A percentile compares a stretch with the other conserved stretches of the same genome.
These are phyloP conservation scores for Candida tetrigidarum DNA, from an alignment of 1,139 yeast genomes.

Conservation along the genomic window DNA sequence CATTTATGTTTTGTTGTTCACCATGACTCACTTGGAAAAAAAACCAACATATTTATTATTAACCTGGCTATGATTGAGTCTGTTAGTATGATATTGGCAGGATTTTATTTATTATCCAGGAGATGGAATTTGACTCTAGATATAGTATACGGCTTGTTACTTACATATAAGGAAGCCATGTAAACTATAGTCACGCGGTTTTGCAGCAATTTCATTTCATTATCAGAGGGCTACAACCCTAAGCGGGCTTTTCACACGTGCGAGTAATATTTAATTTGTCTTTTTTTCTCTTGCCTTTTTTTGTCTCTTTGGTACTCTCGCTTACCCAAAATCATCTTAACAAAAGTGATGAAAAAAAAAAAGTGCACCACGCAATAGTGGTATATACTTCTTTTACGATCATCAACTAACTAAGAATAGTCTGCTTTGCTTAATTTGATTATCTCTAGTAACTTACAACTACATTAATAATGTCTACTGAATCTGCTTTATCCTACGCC, in stretches of 20 bases:
- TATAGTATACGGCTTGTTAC: conserved; percentile 18
- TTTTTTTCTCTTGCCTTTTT: neutral
- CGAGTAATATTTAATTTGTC: neutral
- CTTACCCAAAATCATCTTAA: neutral
- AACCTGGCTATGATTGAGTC: conserved; percentile 74
- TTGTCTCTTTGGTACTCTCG: neutral
- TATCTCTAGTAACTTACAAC: conserved; percentile 40
- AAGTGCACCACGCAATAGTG: neutral
- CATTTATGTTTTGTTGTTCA: conserved; percentile 78
- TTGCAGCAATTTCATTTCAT: conserved; percentile 7
- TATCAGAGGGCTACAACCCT: conserved; percentile 13
- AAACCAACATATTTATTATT: conserved; percentile 70
- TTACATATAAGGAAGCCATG: no score
- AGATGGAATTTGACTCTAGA: conserved; percentile 21
- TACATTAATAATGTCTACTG: conserved; percentile 64
- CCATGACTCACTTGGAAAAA: conserved; percentile 72
- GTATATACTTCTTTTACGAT: neutral
- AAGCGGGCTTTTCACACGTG: conserved; percentile 10
- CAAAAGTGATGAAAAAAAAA: conserved; percentile 5
- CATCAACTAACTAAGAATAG: conserved; percentile 56
- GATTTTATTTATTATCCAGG: conserved; percentile 38
- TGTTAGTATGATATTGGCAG: conserved; percentile 40
- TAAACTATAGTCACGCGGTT: no score
- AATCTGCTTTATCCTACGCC: conserved; percentile 86
- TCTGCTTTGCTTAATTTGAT: conserved; percentile 65